Conservation (phyloP, 73 alveolate species). For the Symbiodinium pilosum region DNA sequence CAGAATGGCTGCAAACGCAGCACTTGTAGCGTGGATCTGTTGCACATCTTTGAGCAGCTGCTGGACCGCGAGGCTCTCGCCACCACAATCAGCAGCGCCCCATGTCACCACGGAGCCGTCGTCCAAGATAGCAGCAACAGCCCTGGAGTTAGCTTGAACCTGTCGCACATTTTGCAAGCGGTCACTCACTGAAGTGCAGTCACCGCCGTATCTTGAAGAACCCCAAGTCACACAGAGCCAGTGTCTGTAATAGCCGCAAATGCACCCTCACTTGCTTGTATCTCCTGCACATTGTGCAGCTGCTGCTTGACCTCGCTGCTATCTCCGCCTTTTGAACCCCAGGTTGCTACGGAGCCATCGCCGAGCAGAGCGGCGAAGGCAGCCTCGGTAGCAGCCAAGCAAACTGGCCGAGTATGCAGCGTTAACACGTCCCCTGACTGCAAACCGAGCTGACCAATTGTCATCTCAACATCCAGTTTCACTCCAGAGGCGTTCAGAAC, state of each 20-base stretch:
- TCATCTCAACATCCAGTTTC: neutral
- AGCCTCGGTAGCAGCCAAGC: neutral
- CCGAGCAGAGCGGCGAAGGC: neutral
- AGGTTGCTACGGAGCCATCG: neutral
- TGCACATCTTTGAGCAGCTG: neutral
- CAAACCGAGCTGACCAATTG: neutral
- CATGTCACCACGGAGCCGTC: neutral
- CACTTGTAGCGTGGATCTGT: neutral
- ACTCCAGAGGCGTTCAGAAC: neutral
- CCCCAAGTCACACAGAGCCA: neutral
- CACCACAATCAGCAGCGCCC: neutral
- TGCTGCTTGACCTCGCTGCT: neutral
- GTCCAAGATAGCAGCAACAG: slow-evolving; percentile 1
- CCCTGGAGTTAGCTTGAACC: neutral
- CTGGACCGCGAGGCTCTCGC: neutral
- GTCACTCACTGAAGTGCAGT: neutral
- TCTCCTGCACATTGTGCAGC: neutral
- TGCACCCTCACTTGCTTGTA: neutral
- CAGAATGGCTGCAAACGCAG: neutral
- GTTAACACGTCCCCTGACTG: neutral
- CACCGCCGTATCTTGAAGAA: neutral
- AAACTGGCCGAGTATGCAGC: neutral
- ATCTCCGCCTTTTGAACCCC: neutral
- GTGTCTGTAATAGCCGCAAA: neutral
- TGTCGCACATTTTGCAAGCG: neutral